Evolutionary conservation across 176 grass and related monocot genomes (phyloP), one percentile per base, ranked within the genome.

Genomic region (Tillandsia leiboldiana): DNA sequence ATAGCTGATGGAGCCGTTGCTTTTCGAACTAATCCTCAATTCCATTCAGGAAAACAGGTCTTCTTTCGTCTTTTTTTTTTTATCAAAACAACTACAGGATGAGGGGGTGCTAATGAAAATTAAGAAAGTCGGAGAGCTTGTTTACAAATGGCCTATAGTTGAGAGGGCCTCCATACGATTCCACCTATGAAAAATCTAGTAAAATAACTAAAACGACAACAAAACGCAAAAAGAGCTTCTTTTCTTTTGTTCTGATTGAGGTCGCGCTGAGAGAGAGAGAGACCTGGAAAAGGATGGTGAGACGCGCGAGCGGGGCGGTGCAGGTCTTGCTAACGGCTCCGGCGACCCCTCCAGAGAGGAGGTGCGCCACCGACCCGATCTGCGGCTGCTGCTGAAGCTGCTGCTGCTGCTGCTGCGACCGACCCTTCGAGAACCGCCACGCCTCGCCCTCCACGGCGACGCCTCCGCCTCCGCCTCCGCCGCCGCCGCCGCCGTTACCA

Each of bases 251-350:
- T 10, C 56, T 2, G 17, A 20, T 61, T 61, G 56, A 61, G 33
- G 7, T 42, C 4, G 7, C 56, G 1, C 15, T 61, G 22, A 23
- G 56, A 61, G 56, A 23, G 13, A 23, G 15, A n/a, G 22, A 20
- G 47, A 96, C 92, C 92, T 96, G 89, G 67, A 92, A 87, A 48
- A 97, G 86, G 67, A 97, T 97, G 48, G 93, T 97, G n/a, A 97
- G 86, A 42, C 93, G 89, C 5, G 84, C 86, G 10, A 97, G 89
- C 47, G 89, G 93, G 50, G 93, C 93, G 11, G 93, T 97, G 82
- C 93, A 97, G 48, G 93, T 97, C 86, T 97, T 97, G 86, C 89
- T 97, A 17, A 97, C 74, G 13, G 89, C 89, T 48, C 93, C 93
- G 2, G 93, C 93, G 9, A 96, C 81, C 15, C 93, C 93, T 8